These are phyloP conservation scores for Fusarium nurragi DNA, from an alignment of 2,329 filamentous ascomycete species.

Conservation along the genomic window DNA sequence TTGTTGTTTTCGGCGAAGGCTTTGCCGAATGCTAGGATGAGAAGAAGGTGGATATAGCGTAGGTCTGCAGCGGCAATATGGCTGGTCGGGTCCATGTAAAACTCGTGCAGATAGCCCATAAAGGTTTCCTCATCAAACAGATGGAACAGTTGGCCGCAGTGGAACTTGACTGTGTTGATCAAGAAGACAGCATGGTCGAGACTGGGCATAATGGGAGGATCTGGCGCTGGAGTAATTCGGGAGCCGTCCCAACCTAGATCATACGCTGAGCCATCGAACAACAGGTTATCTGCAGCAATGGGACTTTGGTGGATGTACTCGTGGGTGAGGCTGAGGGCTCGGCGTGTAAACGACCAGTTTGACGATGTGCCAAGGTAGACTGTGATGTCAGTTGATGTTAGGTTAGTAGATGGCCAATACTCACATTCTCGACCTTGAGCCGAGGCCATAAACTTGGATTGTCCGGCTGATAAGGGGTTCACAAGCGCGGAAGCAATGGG, in stretches of 20 bases:
- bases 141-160: slow-evolving; percentile 63
- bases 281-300: slow-evolving; percentile 54
- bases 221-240: slow-evolving; percentile 40
- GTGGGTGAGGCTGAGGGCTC: slow-evolving; percentile 59
- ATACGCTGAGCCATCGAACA: slow-evolving; percentile 63
- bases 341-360: slow-evolving; percentile 64
- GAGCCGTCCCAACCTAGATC: slow-evolving; percentile 61
- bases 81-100: slow-evolving; percentile 40
- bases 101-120: slow-evolving; percentile 49
- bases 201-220: slow-evolving; percentile 52
- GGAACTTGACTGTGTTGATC: slow-evolving; percentile 66
- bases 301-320: slow-evolving; percentile 56
- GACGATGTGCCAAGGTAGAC: slow-evolving; percentile 65
- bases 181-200: slow-evolving; percentile 63
- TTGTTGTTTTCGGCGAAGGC: slow-evolving; percentile 56
- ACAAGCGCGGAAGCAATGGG: slow-evolving; percentile 48
- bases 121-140: slow-evolving; percentile 64
- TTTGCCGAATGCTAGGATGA: slow-evolving; percentile 65
- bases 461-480: slow-evolving; percentile 55
- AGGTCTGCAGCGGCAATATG: slow-evolving; percentile 43
- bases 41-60: slow-evolving; percentile 63
- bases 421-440: slow-evolving; percentile 55
- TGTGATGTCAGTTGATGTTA: slow-evolving; percentile 34
- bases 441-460: slow-evolving; percentile 54
- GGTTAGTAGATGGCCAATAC: neutral